Evolutionary conservation across 768 basidiomycete species (phyloP), one percentile per base, ranked within the genome.

Genomic region (Gymnopilus junonius): DNA sequence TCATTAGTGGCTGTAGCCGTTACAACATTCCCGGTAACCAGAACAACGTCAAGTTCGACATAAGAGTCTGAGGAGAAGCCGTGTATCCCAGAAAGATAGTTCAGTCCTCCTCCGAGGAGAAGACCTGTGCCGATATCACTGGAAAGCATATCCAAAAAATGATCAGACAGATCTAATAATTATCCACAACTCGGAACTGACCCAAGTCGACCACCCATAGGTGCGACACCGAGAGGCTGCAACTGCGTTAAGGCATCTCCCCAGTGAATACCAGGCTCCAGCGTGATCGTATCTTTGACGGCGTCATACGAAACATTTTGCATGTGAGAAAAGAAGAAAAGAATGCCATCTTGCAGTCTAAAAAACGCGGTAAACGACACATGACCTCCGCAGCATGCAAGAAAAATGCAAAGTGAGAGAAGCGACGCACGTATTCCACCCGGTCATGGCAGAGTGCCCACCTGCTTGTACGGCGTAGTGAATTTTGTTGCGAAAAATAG

Each of bases 181-280:
- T 23, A 25, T 35, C 20, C 8, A 45, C 10, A 29, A n/a, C 32
- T 40, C 43, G 17, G 21, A 8, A 32, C 34, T 59, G 14, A 79
- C 77, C 72, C 69, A 40, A 77, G 66, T 46, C 79, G 70, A 17
- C 79, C 81, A 40, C 81, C 81, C 42, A 76, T 65, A 25, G 79
- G 76, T n/a, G 80, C 78, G 17, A 83, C 80, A 4, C 80, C 80
- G 25, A 71, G 70, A 3, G 76, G 73, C 50, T 78, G 76, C 1
- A 81, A 58, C 8, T 71, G 66, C 14, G 63, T 62, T 3, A 79
- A 56, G 2, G 77, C 80, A 17, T 83, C 76, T 23, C 71, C 74
- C 80, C 80, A 82, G 54, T 70, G 75, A 17, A 78, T 68, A 20
- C 80, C 80, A n/a, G 80, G 81, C 57, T 82, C 71, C 8, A 82